Percentiles rank a stretch among this genome's conserved stretches.
Evolutionary conservation across 345 rosid genomes (phyloP).

Genomic region (Conringia planisiliqua): DNA sequence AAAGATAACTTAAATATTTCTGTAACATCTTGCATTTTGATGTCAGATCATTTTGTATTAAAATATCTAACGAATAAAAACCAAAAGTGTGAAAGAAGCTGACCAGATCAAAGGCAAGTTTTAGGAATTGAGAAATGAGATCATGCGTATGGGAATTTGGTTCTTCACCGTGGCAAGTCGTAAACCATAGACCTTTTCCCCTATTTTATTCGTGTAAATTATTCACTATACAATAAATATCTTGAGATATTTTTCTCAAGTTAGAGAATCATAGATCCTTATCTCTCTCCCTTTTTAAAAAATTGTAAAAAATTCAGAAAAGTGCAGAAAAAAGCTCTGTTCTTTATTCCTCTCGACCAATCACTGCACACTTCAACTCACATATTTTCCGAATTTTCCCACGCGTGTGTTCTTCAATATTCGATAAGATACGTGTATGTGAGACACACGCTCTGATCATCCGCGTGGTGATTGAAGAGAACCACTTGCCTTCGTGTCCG

Average conservation of each 20-base stretch:
- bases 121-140: constrained; percentile 10
- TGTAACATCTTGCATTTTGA: neutral
- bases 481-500: constrained; percentile 22
- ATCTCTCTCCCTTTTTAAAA: constrained; percentile 8
- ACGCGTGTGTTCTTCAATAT: constrained; percentile 20
- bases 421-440: neutral
- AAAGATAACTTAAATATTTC: neutral
- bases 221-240: constrained; percentile 15
- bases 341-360: constrained; percentile 26
- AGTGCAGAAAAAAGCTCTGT: constrained; percentile 29
- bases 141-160: constrained; percentile 23
- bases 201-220: neutral
- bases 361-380: neutral
- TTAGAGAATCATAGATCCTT: constrained; percentile 23
- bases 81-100: neutral
- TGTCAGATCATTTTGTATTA: neutral
- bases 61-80: constrained; percentile 1
- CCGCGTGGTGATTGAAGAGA: neutral
- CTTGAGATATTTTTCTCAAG: constrained; percentile 25
- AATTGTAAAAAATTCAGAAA: neutral
- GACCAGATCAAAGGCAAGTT: constrained; percentile 17
- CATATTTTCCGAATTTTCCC: neutral
- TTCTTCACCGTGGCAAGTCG: constrained; percentile 28
- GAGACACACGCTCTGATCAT: neutral
- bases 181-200: constrained; percentile 14